phyloP scores from a whole-genome alignment of 352 stramenopile genomes.

The Pythium aphanidermatum region DNA sequence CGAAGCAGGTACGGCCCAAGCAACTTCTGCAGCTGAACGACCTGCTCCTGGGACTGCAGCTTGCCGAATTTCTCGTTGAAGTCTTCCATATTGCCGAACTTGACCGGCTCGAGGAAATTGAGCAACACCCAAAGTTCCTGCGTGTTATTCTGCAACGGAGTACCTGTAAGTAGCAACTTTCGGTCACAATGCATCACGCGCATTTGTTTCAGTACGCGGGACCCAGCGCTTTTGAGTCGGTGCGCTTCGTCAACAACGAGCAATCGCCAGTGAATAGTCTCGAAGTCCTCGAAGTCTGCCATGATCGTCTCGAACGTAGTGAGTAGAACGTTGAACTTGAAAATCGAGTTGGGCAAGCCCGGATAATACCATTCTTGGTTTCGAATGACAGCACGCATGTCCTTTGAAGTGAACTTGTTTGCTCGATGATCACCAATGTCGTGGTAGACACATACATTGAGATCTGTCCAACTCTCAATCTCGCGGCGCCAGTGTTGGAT shows the following conservation, averaged over 20 bases:
- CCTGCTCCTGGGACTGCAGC: constrained; percentile 91
- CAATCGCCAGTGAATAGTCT: constrained; percentile 82
- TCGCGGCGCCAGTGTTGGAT: constrained; percentile 87
- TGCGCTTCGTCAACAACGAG: constrained; percentile 83
- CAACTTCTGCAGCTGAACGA: constrained; percentile 91
- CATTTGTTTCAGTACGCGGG: constrained; percentile 86
- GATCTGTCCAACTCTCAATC: constrained; percentile 93
- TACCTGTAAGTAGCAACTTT: constrained; percentile 96
- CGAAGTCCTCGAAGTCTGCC: constrained; percentile 80
- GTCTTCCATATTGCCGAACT: constrained; percentile 82
- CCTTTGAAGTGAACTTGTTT: constrained; percentile 79
- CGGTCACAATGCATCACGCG: constrained; percentile 75
- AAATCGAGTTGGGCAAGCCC: constrained; percentile 87
- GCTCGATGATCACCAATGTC: constrained; percentile 83
- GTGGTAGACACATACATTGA: constrained; percentile 98
- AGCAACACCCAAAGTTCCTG: constrained; percentile 97
- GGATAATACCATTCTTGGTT: constrained; percentile 88
- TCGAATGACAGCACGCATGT: constrained; percentile 82
- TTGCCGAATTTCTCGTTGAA: constrained; percentile 93
- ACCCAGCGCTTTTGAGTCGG: constrained; percentile 70
- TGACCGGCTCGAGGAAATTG: constrained; percentile 95
- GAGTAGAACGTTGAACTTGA: constrained; percentile 84
- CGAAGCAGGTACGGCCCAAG: constrained; percentile 94
- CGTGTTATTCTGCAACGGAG: constrained; percentile 95
- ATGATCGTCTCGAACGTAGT: constrained; percentile 83